These are phyloP conservation scores for Suhomyces coccinellae DNA, from an alignment of 1,139 yeast genomes.

Conservation along the genomic window DNA sequence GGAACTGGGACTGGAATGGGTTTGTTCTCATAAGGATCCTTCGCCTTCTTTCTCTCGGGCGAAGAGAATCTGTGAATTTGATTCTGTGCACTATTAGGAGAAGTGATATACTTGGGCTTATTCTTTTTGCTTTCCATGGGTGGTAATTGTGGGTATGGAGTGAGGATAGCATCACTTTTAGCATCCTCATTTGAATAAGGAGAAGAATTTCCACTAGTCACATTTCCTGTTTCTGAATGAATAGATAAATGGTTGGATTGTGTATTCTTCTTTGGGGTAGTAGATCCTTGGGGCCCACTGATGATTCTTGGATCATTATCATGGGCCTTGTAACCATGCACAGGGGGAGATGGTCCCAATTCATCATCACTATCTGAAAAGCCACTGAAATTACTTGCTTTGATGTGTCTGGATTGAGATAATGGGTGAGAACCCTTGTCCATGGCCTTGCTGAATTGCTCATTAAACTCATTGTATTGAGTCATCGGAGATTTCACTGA, in stretches of 20 bases:
- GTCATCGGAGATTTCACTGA: slow-evolving; percentile 52
- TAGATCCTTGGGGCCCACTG: slow-evolving; percentile 23
- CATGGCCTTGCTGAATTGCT: slow-evolving; percentile 39
- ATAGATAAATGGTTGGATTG: slow-evolving; percentile 23
- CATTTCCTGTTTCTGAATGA: slow-evolving; percentile 31
- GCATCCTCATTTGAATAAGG: slow-evolving; percentile 20
- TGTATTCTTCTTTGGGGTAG: slow-evolving; percentile 18
- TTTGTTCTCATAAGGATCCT: not conserved
- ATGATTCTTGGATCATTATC: slow-evolving; percentile 11
- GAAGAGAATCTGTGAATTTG: slow-evolving; percentile 20
- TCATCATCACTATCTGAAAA: slow-evolving; percentile 19
- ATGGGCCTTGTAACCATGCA: slow-evolving; percentile 13
- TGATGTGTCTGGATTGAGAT: slow-evolving; percentile 3
- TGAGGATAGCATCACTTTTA: slow-evolving; percentile 4
- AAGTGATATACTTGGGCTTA: slow-evolving; percentile 36
- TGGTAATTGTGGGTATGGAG: slow-evolving; percentile 14
- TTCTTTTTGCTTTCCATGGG: slow-evolving; percentile 15
- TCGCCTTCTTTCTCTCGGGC: slow-evolving; percentile 9
- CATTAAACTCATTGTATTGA: slow-evolving; percentile 54
- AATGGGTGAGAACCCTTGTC: slow-evolving; percentile 9
- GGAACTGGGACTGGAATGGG: slow-evolving; percentile 10
- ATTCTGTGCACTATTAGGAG: slow-evolving; percentile 40
- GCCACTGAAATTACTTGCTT: slow-evolving; percentile 14
- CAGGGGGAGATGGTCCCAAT: slow-evolving; percentile 25
- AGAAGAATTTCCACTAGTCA: slow-evolving; percentile 21